These are phyloP conservation scores for Pseudisothecium myosuroides DNA, from an alignment of 225 moss, liverwort and hornwort genomes.

Conservation along the genomic window DNA sequence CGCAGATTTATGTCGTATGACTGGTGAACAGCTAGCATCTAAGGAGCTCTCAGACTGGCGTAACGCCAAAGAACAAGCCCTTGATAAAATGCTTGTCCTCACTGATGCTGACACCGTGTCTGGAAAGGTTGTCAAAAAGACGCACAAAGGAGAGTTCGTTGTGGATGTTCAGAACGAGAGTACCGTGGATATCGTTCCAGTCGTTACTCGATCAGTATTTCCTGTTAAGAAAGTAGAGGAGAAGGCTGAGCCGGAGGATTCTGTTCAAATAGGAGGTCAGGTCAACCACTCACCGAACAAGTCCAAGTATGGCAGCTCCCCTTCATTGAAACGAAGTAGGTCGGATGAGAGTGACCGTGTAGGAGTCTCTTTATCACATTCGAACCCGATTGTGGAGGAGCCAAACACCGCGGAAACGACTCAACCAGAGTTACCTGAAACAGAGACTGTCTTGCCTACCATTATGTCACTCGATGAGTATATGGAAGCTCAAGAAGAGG, in stretches of 20 bases:
- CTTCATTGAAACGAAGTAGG: slow-evolving; percentile 34
- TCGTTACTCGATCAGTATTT: slow-evolving; percentile 38
- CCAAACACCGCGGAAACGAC: not conserved
- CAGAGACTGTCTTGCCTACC: slow-evolving; percentile 32
- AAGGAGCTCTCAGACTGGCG: slow-evolving; percentile 95
- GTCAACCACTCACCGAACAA: slow-evolving; percentile 6
- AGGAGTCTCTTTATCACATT: not conserved
- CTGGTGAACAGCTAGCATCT: slow-evolving; percentile 82
- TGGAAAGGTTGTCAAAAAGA: slow-evolving; percentile 91
- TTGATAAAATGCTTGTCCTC: slow-evolving; percentile 85
- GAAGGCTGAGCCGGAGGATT: not conserved
- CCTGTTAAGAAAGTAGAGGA: slow-evolving; percentile 27
- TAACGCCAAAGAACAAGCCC: slow-evolving; percentile 83
- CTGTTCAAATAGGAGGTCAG: slow-evolving; percentile 5
- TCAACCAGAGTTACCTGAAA: slow-evolving; percentile 8
- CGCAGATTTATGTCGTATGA: slow-evolving; percentile 71
- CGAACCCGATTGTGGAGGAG: slow-evolving; percentile 8
- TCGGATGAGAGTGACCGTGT: slow-evolving; percentile 12
- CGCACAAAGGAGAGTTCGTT: slow-evolving; percentile 89
- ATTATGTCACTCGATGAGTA: slow-evolving; percentile 66
- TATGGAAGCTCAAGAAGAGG: slow-evolving; percentile 41
- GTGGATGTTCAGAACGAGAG: slow-evolving; percentile 54
- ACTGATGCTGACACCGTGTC: slow-evolving; percentile 76
- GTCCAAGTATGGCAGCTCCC: slow-evolving; percentile 6
- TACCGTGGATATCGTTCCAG: slow-evolving; percentile 35